Base-by-base conservation (phyloP, 2,329 filamentous ascomycete species). In the Coniella vitis region DNA sequence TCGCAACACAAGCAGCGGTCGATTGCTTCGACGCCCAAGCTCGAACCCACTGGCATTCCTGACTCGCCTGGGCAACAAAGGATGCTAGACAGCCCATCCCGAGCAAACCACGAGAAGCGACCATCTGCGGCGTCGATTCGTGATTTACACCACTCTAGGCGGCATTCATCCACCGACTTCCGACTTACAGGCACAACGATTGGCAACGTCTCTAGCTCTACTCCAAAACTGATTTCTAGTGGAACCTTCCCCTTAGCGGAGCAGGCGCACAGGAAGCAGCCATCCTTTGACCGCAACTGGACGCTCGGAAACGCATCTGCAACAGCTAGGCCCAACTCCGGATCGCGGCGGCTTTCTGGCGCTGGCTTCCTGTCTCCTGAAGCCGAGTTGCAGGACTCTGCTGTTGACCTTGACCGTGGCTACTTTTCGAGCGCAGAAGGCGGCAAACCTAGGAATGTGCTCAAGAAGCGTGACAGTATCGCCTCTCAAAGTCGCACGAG, bases 381-480 rank as follows among this genome's bases (percentile, higher is more conserved):
- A 14, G 57, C 65, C 7, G 63, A 69, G 12, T 58, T 68, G 13
- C 71, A 71, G 54, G 75, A 79, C 51, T 72, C 72, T 8, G 68
- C 69, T 14, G 65, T 72, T 20, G 87, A 94, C 53, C 65, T 88
- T 14, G 93, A 97, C 60, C 80, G 89, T 32, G 91, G 90, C 20
- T 97, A 97, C 65, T 95, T 96, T 62, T 96, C 91, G 7, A 89
- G 90, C 3, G 86, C 86, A 14, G 91, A 97, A 60, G 73, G 83
- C 10, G 90, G 96, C 55, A 81, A 85, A 50, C 82, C 79, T 58
- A 79, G 87, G 39, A 94, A 89, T 61, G 74, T 93, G 40, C 71
- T 96, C 55, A 88, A 87, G 65, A 94, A 93, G 69, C 83, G 87
- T 49, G 79, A 82, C 52, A 83, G 79, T 54, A 66, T 70, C 50